Evolutionary conservation across 108 stramenopile genomes (phyloP).

Genomic region (Seminavis robusta): DNA sequence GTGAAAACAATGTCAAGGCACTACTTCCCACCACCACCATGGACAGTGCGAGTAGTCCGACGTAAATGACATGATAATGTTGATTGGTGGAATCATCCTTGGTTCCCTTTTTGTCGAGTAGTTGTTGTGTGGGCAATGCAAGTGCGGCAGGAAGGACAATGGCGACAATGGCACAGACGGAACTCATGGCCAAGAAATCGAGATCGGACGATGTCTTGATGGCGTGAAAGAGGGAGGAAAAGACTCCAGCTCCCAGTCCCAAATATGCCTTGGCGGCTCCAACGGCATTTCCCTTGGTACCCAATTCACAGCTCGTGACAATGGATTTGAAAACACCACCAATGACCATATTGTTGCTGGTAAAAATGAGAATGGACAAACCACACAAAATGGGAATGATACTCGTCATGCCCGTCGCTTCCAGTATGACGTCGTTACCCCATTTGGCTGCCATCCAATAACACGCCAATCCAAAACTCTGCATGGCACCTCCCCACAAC

Average conservation of each 20-base stretch:
- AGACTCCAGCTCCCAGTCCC: constrained; percentile 64
- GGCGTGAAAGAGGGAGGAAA: constrained; percentile 50
- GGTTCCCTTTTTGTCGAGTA: constrained; percentile 21
- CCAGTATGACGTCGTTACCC: constrained; percentile 2
- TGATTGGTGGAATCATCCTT: constrained; percentile 56
- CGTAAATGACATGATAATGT: constrained; percentile 70
- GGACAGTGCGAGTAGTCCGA: constrained; percentile 49
- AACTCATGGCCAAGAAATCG: constrained; percentile 82
- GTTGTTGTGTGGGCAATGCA: constrained; percentile 46
- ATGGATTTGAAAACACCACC: constrained; percentile 84
- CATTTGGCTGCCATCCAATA: constrained; percentile 67
- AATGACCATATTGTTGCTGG: constrained; percentile 67
- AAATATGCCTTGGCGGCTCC: constrained; percentile 87
- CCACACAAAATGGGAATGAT: constrained; percentile 43
- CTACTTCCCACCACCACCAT: constrained; percentile 49
- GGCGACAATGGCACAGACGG: constrained; percentile 53
- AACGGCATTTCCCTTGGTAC: constrained; percentile 78
- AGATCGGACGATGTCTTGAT: constrained; percentile 43
- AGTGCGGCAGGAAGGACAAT: constrained; percentile 55
- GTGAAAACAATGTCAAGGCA: constrained; percentile 30
- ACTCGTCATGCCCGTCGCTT: too few species aligned
- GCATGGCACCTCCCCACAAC: constrained; percentile 50
- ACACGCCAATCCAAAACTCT: constrained; percentile 28
- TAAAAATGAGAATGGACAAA: constrained; percentile 51
- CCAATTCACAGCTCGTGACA: constrained; percentile 53